Conservation (phyloP, 306 rosid species). For the Vicia faba region DNA sequence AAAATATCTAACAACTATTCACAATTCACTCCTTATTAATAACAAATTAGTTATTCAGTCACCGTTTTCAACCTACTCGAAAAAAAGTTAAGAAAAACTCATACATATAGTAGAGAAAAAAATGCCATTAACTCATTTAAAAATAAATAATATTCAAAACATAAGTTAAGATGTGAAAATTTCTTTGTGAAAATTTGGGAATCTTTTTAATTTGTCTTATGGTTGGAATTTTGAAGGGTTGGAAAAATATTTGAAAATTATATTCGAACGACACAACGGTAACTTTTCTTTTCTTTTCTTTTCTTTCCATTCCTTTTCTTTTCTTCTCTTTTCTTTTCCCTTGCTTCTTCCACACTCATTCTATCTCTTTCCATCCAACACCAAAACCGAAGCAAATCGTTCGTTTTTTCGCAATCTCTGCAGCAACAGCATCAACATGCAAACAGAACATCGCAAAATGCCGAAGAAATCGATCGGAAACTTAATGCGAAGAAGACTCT, state of each 20-base stretch:
- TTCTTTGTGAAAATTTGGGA: neutral
- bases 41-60: too few relatives aligned
- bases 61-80: too few relatives aligned
- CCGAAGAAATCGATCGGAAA: conserved; percentile 62
- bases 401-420: conserved; percentile 14
- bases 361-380: neutral
- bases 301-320: neutral
- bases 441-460: conserved; percentile 42
- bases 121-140: too few relatives aligned
- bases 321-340: neutral
- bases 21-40: too few relatives aligned
- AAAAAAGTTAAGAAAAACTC: too few relatives aligned
- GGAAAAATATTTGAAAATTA: conserved; percentile 2
- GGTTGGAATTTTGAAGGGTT: neutral
- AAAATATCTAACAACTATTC: too few relatives aligned
- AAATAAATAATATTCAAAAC: too few relatives aligned
- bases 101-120: too few relatives aligned
- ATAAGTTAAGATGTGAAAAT: too few relatives aligned
- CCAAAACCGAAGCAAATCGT: neutral
- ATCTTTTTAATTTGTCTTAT: neutral
- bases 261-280: neutral
- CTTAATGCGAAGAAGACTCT: conserved; percentile 66
- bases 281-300: neutral
- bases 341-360: neutral
- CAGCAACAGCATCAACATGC: neutral